phyloP scores from a whole-genome alignment of 768 basidiomycete species.

The Mycena venus region DNA sequence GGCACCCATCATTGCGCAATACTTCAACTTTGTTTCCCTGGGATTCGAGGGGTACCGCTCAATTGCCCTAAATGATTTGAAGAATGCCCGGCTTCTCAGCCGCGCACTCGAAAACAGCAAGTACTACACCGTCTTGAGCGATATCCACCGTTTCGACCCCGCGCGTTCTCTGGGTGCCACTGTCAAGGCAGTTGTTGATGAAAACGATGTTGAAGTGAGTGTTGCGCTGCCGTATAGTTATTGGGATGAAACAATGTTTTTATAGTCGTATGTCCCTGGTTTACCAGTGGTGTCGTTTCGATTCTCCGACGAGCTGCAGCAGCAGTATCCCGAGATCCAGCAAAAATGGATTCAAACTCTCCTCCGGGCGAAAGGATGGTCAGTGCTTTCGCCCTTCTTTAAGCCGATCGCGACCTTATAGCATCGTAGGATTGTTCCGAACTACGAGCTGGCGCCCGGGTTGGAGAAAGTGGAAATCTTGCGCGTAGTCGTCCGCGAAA shows the following conservation, averaged over 20 bases:
- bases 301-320: constrained; percentile 69
- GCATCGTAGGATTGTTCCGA: constrained; percentile 60
- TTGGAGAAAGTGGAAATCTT: constrained; percentile 70
- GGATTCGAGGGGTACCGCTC: constrained; percentile 70
- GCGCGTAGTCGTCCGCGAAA: constrained; percentile 76
- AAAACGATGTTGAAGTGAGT: constrained; percentile 69
- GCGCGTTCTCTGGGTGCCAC: constrained; percentile 34
- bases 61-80: constrained; percentile 63
- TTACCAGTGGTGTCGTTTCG: constrained; percentile 79
- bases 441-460: constrained; percentile 67
- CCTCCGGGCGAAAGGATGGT: constrained; percentile 68
- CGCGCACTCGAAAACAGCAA: constrained; percentile 70
- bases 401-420: not conserved
- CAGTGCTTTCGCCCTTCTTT: constrained; percentile 39
- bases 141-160: constrained; percentile 64
- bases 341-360: constrained; percentile 73
- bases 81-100: constrained; percentile 74
- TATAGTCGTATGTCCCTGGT: constrained; percentile 65
- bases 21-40: constrained; percentile 74
- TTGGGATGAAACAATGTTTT: not conserved
- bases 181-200: constrained; percentile 56
- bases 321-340: constrained; percentile 68
- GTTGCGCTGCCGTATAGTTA: not conserved
- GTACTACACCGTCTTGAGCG: constrained; percentile 66
- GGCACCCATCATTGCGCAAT: constrained; percentile 73